Conservation (phyloP, 2,329 filamentous ascomycete genomes). For the Aspergillus uvarum region DNA sequence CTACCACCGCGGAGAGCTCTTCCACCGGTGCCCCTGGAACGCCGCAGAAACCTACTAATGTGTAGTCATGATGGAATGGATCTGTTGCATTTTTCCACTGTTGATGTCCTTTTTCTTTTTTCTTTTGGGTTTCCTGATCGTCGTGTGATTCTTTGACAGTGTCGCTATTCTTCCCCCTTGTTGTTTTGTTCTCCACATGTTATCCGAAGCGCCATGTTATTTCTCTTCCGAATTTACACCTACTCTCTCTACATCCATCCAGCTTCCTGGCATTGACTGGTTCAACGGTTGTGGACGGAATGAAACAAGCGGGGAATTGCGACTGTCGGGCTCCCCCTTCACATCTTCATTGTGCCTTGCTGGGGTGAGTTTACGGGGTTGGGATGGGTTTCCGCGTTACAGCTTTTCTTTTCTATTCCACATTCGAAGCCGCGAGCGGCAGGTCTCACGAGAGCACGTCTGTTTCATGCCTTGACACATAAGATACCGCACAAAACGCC, state of each 20-base stretch:
- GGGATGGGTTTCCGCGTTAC: slow-evolving; percentile 13
- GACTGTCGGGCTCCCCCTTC: slow-evolving; percentile 2
- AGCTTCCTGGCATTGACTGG: slow-evolving; percentile 14
- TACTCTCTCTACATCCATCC: slow-evolving; percentile 18
- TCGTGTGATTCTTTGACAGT: slow-evolving; percentile 22
- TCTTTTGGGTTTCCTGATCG: slow-evolving; percentile 22
- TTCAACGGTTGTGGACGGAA: slow-evolving; percentile 14
- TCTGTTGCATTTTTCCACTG: slow-evolving; percentile 10
- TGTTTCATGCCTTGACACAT: slow-evolving; percentile 34
- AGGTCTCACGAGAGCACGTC: slow-evolving; percentile 28
- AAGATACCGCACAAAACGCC: slow-evolving; percentile 40
- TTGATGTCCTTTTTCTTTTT: slow-evolving; percentile 17
- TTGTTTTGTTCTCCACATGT: slow-evolving; percentile 9
- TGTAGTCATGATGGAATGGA: slow-evolving; percentile 27
- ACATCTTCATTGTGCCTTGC: slow-evolving; percentile 14
- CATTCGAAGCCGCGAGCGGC: slow-evolving; percentile 23
- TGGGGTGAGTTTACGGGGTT: slow-evolving; percentile 13
- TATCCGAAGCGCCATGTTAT: slow-evolving; percentile 20
- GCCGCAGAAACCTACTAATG: slow-evolving; percentile 29
- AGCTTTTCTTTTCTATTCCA: slow-evolving; percentile 14
- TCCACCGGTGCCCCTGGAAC: slow-evolving; percentile 17
- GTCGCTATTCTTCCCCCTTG: slow-evolving; percentile 15
- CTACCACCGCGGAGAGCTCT: slow-evolving; percentile 38
- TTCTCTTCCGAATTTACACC: slow-evolving; percentile 13
- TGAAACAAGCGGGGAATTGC: slow-evolving; percentile 10